Conservation (phyloP, 139 green algal species). For the Micromonas commoda region DNA sequence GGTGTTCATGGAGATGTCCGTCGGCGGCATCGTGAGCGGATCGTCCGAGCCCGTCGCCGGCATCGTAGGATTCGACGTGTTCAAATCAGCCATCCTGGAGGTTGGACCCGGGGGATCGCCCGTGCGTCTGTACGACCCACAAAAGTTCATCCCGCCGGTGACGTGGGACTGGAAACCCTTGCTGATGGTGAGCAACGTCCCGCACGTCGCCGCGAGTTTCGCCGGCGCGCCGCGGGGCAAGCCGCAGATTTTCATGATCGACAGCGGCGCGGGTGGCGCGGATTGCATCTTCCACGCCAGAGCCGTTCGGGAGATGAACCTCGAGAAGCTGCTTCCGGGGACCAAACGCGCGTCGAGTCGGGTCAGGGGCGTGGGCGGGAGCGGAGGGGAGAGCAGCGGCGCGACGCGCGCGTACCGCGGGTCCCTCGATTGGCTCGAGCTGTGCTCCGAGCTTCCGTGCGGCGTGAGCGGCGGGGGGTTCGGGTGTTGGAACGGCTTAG, state of each 20-base stretch:
- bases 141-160: neutral
- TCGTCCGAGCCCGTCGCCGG: slow-evolving; percentile 19
- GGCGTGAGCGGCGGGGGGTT: no score
- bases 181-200: slow-evolving; percentile 31
- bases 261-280: slow-evolving; percentile 34
- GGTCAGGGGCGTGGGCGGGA: slow-evolving; percentile 8
- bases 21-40: slow-evolving; percentile 29
- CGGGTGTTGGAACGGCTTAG: no score
- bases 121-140: slow-evolving; percentile 6
- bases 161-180: slow-evolving; percentile 18
- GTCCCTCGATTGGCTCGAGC: neutral
- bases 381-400: neutral
- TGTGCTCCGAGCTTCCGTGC: neutral
- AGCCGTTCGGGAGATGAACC: slow-evolving; percentile 14
- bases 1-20: slow-evolving; percentile 42
- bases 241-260: slow-evolving; percentile 38
- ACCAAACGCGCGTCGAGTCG: neutral
- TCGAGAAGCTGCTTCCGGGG: neutral
- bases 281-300: slow-evolving; percentile 36
- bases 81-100: slow-evolving; percentile 24
- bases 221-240: neutral
- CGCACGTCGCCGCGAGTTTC: slow-evolving; percentile 33
- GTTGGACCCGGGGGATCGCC: neutral
- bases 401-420: neutral
- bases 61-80: slow-evolving; percentile 39